phyloP scores from a whole-genome alignment of 1,284 basidiomycete species.

The Boletellus deceptivus region DNA sequence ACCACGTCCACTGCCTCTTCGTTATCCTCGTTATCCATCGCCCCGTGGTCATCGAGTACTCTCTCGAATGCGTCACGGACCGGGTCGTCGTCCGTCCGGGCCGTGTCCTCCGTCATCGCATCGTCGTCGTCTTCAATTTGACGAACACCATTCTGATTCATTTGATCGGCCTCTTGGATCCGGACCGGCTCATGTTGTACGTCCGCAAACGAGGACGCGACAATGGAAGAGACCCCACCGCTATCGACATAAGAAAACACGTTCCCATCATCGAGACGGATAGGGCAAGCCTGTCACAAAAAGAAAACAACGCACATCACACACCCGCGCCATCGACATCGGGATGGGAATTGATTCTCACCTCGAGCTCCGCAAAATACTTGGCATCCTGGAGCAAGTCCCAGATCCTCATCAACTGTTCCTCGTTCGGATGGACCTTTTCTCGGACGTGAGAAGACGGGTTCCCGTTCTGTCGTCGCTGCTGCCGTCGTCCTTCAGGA shows the following conservation, averaged over 20 bases:
- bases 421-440: constrained; percentile 89
- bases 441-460: constrained; percentile 32
- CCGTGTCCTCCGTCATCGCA: constrained; percentile 58
- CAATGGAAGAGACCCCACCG: background rate
- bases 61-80: constrained; percentile 76
- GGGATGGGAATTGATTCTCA: constrained; percentile 28
- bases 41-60: constrained; percentile 44
- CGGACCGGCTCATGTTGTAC: background rate
- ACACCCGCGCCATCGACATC: too few relatives aligned
- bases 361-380: constrained; percentile 58
- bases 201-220: constrained; percentile 6
- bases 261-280: constrained; percentile 19
- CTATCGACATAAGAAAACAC: constrained; percentile 17
- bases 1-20: constrained; percentile 26
- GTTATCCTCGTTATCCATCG: constrained; percentile 42
- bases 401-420: constrained; percentile 89
- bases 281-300: constrained; percentile 24
- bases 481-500: too few relatives aligned
- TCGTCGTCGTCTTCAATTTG: constrained; percentile 50
- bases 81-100: constrained; percentile 78
- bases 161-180: constrained; percentile 16
- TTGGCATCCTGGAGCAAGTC: constrained; percentile 82
- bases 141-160: constrained; percentile 7
- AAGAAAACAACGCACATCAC: too few relatives aligned
- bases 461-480: constrained; percentile 16